Conservation (phyloP, 2,329 filamentous ascomycete species). For the Alternaria solani region DNA sequence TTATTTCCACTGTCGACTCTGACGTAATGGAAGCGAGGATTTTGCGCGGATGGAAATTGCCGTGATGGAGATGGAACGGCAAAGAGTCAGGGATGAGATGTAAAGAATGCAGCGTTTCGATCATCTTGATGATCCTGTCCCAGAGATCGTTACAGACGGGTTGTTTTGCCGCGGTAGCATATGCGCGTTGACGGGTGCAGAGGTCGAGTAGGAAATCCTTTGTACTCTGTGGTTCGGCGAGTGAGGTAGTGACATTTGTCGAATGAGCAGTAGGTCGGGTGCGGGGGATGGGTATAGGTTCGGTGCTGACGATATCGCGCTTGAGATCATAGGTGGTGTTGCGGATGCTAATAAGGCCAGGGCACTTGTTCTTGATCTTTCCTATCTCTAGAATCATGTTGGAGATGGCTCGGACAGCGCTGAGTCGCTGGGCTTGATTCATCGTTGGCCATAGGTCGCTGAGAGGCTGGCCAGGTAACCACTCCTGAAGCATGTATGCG, state of each 20-base stretch:
- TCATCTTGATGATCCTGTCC: neutral
- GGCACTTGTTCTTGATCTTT: neutral
- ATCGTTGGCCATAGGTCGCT: constrained; percentile 2
- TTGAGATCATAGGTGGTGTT: neutral
- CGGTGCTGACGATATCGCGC: neutral
- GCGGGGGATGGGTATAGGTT: neutral
- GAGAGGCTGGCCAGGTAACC: constrained; percentile 18
- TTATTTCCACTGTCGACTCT: constrained; percentile 15
- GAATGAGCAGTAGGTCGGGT: too few species aligned
- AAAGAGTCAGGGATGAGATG: neutral
- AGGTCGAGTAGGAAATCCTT: neutral
- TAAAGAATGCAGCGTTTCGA: neutral
- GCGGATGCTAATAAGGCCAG: neutral
- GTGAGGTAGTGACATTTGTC: neutral
- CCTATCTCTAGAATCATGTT: neutral
- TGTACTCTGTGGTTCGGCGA: neutral
- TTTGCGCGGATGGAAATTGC: neutral
- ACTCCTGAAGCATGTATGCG: constrained; percentile 21
- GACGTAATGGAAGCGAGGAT: neutral
- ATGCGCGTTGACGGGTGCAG: neutral
- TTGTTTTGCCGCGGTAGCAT: neutral
- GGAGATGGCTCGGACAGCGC: neutral
- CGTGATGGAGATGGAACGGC: neutral
- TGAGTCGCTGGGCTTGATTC: constrained; percentile 15
- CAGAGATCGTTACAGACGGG: neutral